A percentile compares a stretch with the other conserved stretches of the same genome.
phyloP scores from a whole-genome alignment of 768 basidiomycete genomes.

The Xerocomellus amylosporus region DNA sequence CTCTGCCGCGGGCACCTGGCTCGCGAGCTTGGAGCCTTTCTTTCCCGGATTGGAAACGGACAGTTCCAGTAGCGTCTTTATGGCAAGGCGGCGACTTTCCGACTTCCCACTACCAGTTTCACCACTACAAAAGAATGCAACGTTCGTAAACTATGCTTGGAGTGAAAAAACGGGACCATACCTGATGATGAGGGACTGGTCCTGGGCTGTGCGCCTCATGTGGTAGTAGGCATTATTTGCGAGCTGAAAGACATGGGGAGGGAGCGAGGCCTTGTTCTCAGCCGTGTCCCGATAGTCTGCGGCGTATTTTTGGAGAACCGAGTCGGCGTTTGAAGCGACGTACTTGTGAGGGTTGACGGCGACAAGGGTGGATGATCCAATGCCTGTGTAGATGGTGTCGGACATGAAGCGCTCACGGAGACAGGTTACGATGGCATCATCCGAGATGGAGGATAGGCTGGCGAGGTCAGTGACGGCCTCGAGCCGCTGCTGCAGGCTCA shows the following conservation, averaged over 20 bases:
- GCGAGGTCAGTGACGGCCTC: conserved; percentile 73
- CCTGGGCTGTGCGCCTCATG: conserved; percentile 90
- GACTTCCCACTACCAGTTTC: conserved; percentile 94
- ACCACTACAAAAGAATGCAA: conserved; percentile 51
- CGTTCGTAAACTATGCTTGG: background rate
- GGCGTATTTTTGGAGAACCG: conserved; percentile 80
- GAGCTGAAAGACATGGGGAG: conserved; percentile 90
- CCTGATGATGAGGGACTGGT: conserved; percentile 87
- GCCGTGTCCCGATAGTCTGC: conserved; percentile 78
- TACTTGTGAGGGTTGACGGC: conserved; percentile 95
- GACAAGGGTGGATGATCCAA: conserved; percentile 72
- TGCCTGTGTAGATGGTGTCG: conserved; percentile 74
- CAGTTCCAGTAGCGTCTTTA: conserved; percentile 90
- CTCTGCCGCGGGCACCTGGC: conserved; percentile 88
- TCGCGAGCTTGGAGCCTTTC: conserved; percentile 86
- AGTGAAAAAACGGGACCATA: conserved; percentile 37
- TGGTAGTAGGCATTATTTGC: conserved; percentile 94
- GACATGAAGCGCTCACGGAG: conserved; percentile 85
- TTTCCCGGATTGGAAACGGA: conserved; percentile 87
- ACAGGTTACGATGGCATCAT: conserved; percentile 82
- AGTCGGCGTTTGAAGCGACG: conserved; percentile 78
- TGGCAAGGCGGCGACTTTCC: conserved; percentile 84
- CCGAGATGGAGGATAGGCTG: conserved; percentile 61
- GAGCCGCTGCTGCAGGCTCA: conserved; percentile 57
- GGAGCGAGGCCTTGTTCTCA: conserved; percentile 54